phyloP scores from a whole-genome alignment of 257 asterid species.

The Solanum sejunctum region DNA sequence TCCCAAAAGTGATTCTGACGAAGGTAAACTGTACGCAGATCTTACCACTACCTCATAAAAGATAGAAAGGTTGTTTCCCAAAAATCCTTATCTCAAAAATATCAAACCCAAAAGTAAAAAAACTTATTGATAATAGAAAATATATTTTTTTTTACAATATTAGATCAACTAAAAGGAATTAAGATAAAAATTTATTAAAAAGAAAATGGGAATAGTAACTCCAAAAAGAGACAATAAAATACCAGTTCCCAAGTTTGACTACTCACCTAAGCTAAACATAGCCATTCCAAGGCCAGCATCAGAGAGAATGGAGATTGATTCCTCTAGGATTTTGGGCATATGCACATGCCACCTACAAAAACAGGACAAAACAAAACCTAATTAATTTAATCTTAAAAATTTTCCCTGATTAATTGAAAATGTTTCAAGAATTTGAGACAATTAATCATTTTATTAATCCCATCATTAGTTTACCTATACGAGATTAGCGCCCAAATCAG shows the following conservation, averaged over 20 bases:
- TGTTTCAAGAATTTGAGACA: neutral
- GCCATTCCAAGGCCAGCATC: constrained; percentile 27
- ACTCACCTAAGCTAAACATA: constrained; percentile 18
- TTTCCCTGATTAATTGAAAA: neutral
- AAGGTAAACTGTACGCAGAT: too few species aligned
- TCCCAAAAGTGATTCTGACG: too few species aligned
- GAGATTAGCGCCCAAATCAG: constrained; percentile 13
- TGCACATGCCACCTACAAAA: constrained; percentile 15
- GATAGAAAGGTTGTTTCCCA: too few species aligned
- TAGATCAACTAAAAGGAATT: too few species aligned
- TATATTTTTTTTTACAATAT: too few species aligned
- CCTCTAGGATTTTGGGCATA: constrained; percentile 11
- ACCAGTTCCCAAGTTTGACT: neutral
- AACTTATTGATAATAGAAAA: too few species aligned
- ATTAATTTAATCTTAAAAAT: neutral
- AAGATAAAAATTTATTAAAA: too few species aligned
- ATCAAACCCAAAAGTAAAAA: too few species aligned
- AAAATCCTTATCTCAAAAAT: too few species aligned
- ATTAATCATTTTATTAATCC: neutral
- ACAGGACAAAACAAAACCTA: neutral
- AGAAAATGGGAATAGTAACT: too few species aligned
- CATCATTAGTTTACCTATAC: neutral
- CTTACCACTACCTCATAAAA: too few species aligned
- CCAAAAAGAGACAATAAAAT: too few species aligned
- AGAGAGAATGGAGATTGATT: constrained; percentile 17